Conservation (phyloP, 352 stramenopile genomes). For the Pythium dissimile region DNA sequence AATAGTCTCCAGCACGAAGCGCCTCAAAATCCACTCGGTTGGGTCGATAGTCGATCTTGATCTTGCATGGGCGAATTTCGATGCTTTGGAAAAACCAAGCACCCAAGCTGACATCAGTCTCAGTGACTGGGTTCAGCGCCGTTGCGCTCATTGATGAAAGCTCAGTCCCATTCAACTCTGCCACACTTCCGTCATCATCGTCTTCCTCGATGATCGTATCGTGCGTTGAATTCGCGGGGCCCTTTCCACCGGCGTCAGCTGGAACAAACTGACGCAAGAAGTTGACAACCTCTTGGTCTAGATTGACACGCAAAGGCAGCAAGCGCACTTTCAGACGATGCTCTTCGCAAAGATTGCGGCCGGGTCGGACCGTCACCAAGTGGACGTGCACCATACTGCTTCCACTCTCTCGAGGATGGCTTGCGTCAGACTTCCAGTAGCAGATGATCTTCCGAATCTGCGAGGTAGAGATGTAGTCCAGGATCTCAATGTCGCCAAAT, state of each 20-base stretch:
- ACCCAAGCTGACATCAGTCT: constrained; percentile 44
- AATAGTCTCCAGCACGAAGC: constrained; percentile 76
- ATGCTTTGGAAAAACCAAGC: constrained; percentile 88
- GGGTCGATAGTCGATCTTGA: constrained; percentile 89
- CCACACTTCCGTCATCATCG: constrained; percentile 22
- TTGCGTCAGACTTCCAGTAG: constrained; percentile 87
- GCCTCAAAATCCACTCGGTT: constrained; percentile 86
- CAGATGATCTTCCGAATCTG: constrained; percentile 89
- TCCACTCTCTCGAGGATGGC: constrained; percentile 77
- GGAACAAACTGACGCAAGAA: constrained; percentile 86
- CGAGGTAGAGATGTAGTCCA: constrained; percentile 89
- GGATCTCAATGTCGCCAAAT: constrained; percentile 75
- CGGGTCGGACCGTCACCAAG: constrained; percentile 74
- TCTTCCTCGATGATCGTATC: constrained; percentile 14
- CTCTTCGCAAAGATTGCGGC: constrained; percentile 76
- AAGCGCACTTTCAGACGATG: constrained; percentile 75
- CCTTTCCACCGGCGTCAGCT: constrained; percentile 2
- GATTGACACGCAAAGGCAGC: constrained; percentile 76
- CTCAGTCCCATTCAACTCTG: constrained; percentile 42
- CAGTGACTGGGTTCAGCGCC: constrained; percentile 21
- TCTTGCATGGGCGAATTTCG: constrained; percentile 85
- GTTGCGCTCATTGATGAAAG: constrained; percentile 33
- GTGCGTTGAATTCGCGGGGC: not conserved
- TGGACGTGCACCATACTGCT: constrained; percentile 82
- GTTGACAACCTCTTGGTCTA: constrained; percentile 85